Conservation (phyloP, 2,329 filamentous ascomycete species). For the Ustulina deusta region DNA sequence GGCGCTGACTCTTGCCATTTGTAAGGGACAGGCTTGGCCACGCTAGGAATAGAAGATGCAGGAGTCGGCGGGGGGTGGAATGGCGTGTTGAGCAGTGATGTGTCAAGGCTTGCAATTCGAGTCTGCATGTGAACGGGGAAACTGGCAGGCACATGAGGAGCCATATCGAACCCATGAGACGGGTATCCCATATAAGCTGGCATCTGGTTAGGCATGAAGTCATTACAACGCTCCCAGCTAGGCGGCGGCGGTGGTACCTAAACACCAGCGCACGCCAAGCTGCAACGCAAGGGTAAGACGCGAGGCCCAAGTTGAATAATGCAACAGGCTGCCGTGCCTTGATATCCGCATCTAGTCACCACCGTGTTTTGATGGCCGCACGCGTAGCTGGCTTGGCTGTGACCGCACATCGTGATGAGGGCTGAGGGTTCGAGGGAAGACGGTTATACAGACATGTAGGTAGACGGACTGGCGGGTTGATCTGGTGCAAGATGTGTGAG, state of each 20-base stretch:
- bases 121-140: too few relatives aligned
- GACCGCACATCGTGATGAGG: constrained; percentile 16
- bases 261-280: constrained; percentile 8
- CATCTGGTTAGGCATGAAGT: background rate
- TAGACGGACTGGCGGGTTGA: background rate
- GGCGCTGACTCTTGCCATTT: background rate
- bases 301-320: background rate
- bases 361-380: constrained; percentile 22
- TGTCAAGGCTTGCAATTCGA: background rate
- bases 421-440: background rate
- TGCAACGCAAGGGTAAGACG: background rate
- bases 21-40: background rate
- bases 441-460: background rate
- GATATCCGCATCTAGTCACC: background rate
- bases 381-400: background rate
- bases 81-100: background rate
- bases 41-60: background rate
- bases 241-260: constrained; percentile 2
- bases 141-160: too few relatives aligned
- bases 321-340: background rate
- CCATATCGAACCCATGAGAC: background rate
- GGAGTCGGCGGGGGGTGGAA: background rate
- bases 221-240: background rate
- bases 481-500: background rate
- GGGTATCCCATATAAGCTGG: background rate